Percentiles rank a stretch among this genome's conserved stretches.
phyloP scores from a whole-genome alignment of 257 asterid species.

The Hygrophila difformis region DNA sequence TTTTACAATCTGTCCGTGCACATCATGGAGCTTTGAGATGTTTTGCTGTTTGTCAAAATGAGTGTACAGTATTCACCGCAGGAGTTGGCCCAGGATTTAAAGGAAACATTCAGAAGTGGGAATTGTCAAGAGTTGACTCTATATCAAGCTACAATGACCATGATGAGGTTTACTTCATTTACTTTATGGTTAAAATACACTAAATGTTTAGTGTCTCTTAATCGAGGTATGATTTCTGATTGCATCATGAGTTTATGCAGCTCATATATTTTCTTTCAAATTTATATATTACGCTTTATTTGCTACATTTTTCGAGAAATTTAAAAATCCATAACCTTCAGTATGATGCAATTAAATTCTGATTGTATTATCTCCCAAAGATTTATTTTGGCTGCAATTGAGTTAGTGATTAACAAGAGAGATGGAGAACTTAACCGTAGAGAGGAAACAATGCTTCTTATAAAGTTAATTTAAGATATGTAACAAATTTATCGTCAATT shows the following conservation, averaged over 20 bases:
- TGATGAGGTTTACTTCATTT: conserved; percentile 65
- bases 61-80: conserved; percentile 80
- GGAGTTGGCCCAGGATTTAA: conserved; percentile 94
- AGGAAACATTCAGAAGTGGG: conserved; percentile 95
- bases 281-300: no score
- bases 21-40: conserved; percentile 94
- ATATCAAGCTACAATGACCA: conserved; percentile 83
- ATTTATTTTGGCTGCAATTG: neutral
- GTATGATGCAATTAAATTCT: conserved; percentile 9
- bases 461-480: neutral
- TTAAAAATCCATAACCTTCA: conserved; percentile 4
- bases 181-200: no score
- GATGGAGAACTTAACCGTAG: neutral
- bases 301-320: no score
- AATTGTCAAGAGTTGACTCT: conserved; percentile 63
- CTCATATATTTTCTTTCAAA: no score
- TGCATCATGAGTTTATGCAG: no score
- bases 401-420: neutral
- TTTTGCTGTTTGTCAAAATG: conserved; percentile 80
- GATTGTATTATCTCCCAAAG: conserved; percentile 7
- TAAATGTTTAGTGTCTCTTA: no score
- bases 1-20: conserved; percentile 75
- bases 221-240: no score
- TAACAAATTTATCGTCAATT: no score
- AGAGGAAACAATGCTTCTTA: neutral